Evolutionary conservation across 108 stramenopile species (phyloP), one percentile per base, ranked within the genome.

Genomic region (Fragilaria radians): DNA sequence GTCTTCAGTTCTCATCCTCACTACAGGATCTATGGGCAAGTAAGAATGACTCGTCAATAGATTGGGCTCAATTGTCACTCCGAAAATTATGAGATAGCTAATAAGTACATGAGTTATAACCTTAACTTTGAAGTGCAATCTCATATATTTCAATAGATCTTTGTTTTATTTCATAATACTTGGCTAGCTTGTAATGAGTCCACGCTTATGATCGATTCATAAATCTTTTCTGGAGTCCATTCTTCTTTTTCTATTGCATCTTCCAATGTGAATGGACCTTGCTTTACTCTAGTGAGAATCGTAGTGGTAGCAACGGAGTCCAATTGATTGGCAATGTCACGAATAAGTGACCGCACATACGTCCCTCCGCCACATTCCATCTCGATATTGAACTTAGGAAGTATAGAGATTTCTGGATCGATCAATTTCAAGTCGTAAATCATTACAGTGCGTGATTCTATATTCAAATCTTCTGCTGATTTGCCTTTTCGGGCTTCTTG

Each of bases 301-400:
- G 82, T 93, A 82, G 88, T 97, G 25, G 94, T 95, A 3, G 89
- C 96, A 34, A 76, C 71, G 0, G 92, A 76, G 24, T 72, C 77
- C 11, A 90, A 54, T 54, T 74, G 64, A 54, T 79, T 72, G 3
- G 73, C 96, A 33, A 97, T 71, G 63, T 97, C 96, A 5, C 84
- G 61, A 24, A 95, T 81, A 32, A 97, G 65, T 4, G 91, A 79
- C 36, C 96, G 70, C 31, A 97, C 77, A 69, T 93, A 97, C 4
- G 91, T 90, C 0, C 88, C 94, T 2, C 96, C 96, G 3, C 91
- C 89, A 66, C 92, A 95, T 65, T 87, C 88, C 3, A 95, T 67
- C 14, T 76, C 72, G 14, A 95, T 53, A 22, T 62, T 63, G 59
- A 97, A 92, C 34, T 56, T 65, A 5, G 94, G 94, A 24, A 86